Evolutionary conservation across 768 basidiomycete genomes (phyloP).

Genomic region (Pleurotus citrinopileatus): DNA sequence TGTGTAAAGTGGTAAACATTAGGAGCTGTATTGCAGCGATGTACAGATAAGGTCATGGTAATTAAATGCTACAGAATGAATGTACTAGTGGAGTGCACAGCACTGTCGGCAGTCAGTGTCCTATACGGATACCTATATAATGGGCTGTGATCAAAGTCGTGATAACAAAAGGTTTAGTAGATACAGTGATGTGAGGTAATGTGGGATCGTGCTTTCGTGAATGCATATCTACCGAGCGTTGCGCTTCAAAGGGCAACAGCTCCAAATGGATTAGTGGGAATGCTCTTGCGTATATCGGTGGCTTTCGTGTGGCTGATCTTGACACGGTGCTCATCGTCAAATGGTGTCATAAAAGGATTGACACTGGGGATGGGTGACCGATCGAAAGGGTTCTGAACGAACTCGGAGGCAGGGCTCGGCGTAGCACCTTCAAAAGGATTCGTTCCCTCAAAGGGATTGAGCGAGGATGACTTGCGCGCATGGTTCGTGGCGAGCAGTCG

Average conservation of each 20-base stretch:
- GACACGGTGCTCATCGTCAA: constrained; percentile 64
- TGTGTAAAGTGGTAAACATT: too few species aligned
- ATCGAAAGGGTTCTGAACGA: constrained; percentile 3
- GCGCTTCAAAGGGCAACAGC: constrained; percentile 19
- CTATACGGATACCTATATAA: constrained; percentile 2
- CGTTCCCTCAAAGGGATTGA: constrained; percentile 21
- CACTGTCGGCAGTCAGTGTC: not conserved
- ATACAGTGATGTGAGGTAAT: constrained; percentile 4
- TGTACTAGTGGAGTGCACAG: constrained; percentile 3
- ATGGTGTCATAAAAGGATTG: constrained; percentile 70
- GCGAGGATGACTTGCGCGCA: constrained; percentile 37
- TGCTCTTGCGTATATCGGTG: constrained; percentile 38
- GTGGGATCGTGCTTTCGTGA: not conserved
- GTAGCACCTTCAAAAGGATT: constrained; percentile 12
- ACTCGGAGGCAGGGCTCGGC: constrained; percentile 2
- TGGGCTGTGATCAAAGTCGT: not conserved
- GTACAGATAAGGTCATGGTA: not conserved
- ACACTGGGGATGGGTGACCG: constrained; percentile 11
- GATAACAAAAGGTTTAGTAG: not conserved
- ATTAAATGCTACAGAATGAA: constrained; percentile 7
- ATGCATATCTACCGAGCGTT: not conserved
- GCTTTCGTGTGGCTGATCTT: constrained; percentile 22
- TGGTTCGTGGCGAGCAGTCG: constrained; percentile 42
- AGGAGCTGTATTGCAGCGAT: not conserved
- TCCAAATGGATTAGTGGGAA: constrained; percentile 51